Conservation (phyloP, 2,329 filamentous ascomycete species). For the Trichoderma asperellum region DNA sequence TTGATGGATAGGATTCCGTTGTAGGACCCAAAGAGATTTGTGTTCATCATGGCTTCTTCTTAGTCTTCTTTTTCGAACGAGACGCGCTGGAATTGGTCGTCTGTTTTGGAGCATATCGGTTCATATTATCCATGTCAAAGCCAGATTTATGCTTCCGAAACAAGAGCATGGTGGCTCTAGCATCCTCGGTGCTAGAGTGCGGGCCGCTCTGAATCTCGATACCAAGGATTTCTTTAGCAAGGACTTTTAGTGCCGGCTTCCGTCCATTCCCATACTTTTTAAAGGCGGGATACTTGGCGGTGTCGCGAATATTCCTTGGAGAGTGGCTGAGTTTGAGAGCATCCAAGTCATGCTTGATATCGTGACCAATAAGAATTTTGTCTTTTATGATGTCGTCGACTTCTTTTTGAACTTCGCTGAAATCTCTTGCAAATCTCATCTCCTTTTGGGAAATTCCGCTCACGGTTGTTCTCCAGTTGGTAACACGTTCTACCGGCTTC, state of each 20-base stretch:
- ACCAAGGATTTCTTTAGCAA: conserved; percentile 61
- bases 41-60: conserved; percentile 40
- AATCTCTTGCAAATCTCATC: conserved; percentile 69
- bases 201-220: conserved; percentile 66
- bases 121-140: conserved; percentile 81
- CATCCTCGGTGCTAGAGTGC: conserved; percentile 76
- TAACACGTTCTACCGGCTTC: conserved; percentile 73
- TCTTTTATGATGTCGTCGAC: conserved; percentile 70
- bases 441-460: conserved; percentile 79
- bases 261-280: conserved; percentile 68
- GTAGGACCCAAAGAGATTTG: conserved; percentile 37
- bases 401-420: conserved; percentile 76
- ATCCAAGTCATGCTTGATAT: conserved; percentile 76
- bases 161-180: conserved; percentile 84
- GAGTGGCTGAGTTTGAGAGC: conserved; percentile 81
- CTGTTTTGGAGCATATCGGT: conserved; percentile 58
- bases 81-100: conserved; percentile 28
- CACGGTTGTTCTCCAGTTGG: conserved; percentile 86
- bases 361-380: conserved; percentile 80
- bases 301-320: conserved; percentile 79
- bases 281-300: conserved; percentile 76
- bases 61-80: conserved; percentile 47
- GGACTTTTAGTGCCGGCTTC: conserved; percentile 66
- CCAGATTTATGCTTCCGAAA: conserved; percentile 81
- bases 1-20: conserved; percentile 72